Evolutionary conservation across 2,329 filamentous ascomycete species (phyloP).

Genomic region (Penicillium digitatum): DNA sequence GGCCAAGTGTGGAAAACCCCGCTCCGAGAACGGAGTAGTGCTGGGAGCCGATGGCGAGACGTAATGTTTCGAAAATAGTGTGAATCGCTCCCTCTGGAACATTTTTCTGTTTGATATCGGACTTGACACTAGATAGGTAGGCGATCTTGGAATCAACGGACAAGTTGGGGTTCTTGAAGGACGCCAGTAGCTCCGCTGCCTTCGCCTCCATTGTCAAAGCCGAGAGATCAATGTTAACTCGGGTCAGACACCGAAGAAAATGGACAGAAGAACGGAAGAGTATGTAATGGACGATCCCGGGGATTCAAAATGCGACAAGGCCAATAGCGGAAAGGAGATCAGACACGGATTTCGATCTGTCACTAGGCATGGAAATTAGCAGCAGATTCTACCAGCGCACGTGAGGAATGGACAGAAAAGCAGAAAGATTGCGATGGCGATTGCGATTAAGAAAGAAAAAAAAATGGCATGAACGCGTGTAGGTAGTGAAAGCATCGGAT

Average conservation of each 20-base stretch:
- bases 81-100: conserved; percentile 69
- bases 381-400: not conserved
- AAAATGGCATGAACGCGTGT: not conserved
- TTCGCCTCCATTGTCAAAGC: conserved; percentile 53
- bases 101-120: conserved; percentile 86
- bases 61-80: conserved; percentile 76
- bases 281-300: conserved; percentile 2
- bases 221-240: conserved; percentile 6
- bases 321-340: not conserved
- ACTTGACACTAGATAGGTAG: conserved; percentile 72
- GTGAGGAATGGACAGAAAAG: not conserved
- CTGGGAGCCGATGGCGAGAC: conserved; percentile 68
- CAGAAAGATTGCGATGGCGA: not conserved
- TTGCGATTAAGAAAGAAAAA: not conserved
- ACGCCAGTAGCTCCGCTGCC: conserved; percentile 51
- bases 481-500: not conserved
- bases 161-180: conserved; percentile 59
- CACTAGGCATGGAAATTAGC: not conserved
- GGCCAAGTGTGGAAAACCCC: conserved; percentile 81
- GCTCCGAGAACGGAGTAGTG: conserved; percentile 74
- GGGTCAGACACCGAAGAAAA: conserved; percentile 15
- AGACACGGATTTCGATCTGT: not conserved
- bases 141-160: conserved; percentile 67
- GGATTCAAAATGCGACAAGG: not conserved
- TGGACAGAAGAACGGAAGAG: conserved; percentile 14